Evolutionary conservation across 805 yeast genomes (phyloP).

Genomic region (Candida anglica): DNA sequence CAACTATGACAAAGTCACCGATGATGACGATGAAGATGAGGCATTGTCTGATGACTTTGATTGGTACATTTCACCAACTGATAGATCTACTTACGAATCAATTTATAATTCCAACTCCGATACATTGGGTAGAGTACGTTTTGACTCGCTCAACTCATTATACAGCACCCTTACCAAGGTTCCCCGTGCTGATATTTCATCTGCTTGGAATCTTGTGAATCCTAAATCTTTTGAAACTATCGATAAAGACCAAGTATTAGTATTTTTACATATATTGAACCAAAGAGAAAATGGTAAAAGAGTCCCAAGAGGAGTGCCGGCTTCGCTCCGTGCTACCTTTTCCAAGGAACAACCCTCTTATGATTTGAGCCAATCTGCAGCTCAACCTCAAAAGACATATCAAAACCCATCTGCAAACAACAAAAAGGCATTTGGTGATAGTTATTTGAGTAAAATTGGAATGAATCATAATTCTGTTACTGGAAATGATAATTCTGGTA

Average conservation of each 20-base stretch:
- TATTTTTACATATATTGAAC: constrained; percentile 84
- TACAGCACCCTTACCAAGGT: constrained; percentile 67
- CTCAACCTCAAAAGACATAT: constrained; percentile 12
- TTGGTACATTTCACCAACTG: constrained; percentile 95
- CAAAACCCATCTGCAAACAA: constrained; percentile 17
- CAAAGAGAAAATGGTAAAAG: constrained; percentile 82
- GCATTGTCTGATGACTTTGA: constrained; percentile 68
- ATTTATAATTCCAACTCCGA: constrained; percentile 75
- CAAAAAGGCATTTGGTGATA: constrained; percentile 46
- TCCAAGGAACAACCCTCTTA: constrained; percentile 80
- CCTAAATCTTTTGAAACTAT: constrained; percentile 85
- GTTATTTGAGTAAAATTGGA: constrained; percentile 55
- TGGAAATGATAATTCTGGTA: constrained; percentile 43
- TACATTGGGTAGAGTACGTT: constrained; percentile 73
- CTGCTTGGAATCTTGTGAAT: constrained; percentile 94
- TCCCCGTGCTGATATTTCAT: constrained; percentile 78
- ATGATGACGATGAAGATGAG: constrained; percentile 63
- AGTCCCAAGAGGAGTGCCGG: constrained; percentile 93
- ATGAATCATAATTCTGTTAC: constrained; percentile 32
- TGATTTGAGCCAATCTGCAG: constrained; percentile 40
- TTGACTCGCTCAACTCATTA: constrained; percentile 64
- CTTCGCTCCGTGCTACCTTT: constrained; percentile 85
- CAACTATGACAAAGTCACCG: constrained; percentile 20
- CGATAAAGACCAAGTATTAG: constrained; percentile 89
- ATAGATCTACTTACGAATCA: constrained; percentile 71